A percentile compares a stretch with the other conserved stretches of the same genome.
Conservation (phyloP, 768 basidiomycete species). For the Udeniomyces megalosporus region DNA sequence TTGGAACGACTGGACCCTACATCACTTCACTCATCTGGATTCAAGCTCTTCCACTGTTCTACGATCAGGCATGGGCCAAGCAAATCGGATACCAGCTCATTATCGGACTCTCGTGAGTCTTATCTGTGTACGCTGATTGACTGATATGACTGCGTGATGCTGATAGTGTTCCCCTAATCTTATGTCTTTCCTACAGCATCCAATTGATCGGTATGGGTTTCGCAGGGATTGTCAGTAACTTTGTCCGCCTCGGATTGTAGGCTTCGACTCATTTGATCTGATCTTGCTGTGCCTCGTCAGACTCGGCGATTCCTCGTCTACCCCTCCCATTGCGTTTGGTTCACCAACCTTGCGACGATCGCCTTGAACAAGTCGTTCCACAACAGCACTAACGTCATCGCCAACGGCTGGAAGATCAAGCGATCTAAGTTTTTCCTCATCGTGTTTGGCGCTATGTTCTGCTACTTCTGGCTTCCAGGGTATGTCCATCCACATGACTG, state of each 20-base stretch:
- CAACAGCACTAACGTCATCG: conserved; percentile 17
- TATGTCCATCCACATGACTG: background rate
- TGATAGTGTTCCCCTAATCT: too few species aligned
- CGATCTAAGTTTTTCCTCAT: conserved; percentile 16
- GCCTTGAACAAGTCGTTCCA: conserved; percentile 25
- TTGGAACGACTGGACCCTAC: conserved; percentile 23
- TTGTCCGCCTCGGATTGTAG: background rate
- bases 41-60: conserved; percentile 21
- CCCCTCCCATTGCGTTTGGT: conserved; percentile 23
- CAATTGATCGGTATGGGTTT: conserved; percentile 21
- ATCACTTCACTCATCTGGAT: conserved; percentile 22
- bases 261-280: background rate
- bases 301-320: conserved; percentile 21
- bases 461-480: conserved; percentile 29
- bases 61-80: conserved; percentile 26
- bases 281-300: too few species aligned
- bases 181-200: conserved; percentile 18
- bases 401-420: conserved; percentile 22
- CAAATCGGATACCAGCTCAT: conserved; percentile 20
- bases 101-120: background rate
- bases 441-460: conserved; percentile 16
- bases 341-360: conserved; percentile 22
- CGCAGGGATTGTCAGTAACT: conserved; percentile 18
- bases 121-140: background rate
- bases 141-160: too few species aligned